Evolutionary conservation across 164 flowering plant species (phyloP).

Genomic region (Dillenia turbinata): DNA sequence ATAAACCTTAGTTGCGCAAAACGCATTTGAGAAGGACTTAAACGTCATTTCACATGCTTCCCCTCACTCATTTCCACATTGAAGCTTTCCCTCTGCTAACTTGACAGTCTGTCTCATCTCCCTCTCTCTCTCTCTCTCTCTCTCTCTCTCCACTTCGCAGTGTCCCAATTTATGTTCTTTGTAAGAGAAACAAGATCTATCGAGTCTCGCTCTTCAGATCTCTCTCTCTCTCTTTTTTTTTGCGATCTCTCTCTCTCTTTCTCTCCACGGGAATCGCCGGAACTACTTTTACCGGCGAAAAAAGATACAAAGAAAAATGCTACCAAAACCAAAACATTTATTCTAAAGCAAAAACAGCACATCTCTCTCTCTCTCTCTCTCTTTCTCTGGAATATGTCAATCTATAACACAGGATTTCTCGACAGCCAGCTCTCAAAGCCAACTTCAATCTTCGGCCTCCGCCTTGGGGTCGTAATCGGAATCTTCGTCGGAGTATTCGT

Average conservation of each 20-base stretch:
- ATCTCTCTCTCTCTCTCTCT: not conserved
- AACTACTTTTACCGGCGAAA: constrained; percentile 8
- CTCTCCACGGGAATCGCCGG: not conserved
- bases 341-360: not conserved
- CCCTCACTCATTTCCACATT: too few relatives aligned
- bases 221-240: not conserved
- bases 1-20: too few relatives aligned
- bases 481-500: constrained; percentile 76
- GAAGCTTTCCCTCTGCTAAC: too few relatives aligned
- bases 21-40: too few relatives aligned
- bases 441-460: constrained; percentile 88
- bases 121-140: too few relatives aligned
- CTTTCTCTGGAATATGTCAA: constrained; percentile 31
- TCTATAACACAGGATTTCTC: constrained; percentile 46
- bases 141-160: too few relatives aligned
- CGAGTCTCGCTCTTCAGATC: not conserved
- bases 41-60: too few relatives aligned
- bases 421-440: constrained; percentile 70
- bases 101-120: too few relatives aligned
- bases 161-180: too few relatives aligned
- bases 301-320: not conserved
- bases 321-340: too few relatives aligned
- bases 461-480: constrained; percentile 78
- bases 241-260: constrained; percentile 3
- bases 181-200: not conserved